Evolutionary conservation across 306 rosid species (phyloP), one percentile per base, ranked within the genome.

Genomic region (Vicia villosa): DNA sequence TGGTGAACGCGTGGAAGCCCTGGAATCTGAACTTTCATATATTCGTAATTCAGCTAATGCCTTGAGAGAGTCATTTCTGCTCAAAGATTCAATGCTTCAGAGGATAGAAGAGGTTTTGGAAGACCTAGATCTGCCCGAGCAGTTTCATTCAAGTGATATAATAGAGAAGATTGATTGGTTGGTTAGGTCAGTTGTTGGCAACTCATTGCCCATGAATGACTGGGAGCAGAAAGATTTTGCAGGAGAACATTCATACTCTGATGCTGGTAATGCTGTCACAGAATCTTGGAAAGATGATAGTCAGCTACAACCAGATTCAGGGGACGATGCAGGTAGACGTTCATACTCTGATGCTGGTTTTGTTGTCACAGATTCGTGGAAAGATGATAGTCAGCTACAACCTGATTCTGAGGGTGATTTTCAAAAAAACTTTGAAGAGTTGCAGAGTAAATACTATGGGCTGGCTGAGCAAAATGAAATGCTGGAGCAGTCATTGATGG

Each of bases 391-490:
- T 77, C 89, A 74, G 74, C 80, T 77, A 57, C 89, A 76, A 69
- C 73, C 84, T 75, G 82, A 79, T 79, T 63, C 80, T 3, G 85
- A 71, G 76, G 68, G 86, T 52, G 95, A 91, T 77, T 68, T 84
- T 66, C 86, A 87, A 73, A 86, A 79, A 76, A 79, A 75, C 52
- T 82, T 80, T 76, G 96, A 89, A 76, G 99, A 91, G 77, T 86
- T 95, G 66, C 95, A 91, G 79, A 81, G 81, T 65, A 91, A 81
- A 77, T 91, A 80, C 72, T 95, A 87, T 65, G 87, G 82, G 68
- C 68, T 95, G 84, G 97, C 96, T 75, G 99, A 94, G 78, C 99
- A 94, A 79, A 94, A 94, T 83, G 99, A 89, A 86, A 94, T 91
- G 97, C 88, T 94, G 63, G 96, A 94, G 77, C 99, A 91, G 69